Percentiles rank a stretch among this genome's conserved stretches.
Evolutionary conservation across 1,284 basidiomycete species (phyloP).

Genomic region (Taiwanofungus camphoratus): DNA sequence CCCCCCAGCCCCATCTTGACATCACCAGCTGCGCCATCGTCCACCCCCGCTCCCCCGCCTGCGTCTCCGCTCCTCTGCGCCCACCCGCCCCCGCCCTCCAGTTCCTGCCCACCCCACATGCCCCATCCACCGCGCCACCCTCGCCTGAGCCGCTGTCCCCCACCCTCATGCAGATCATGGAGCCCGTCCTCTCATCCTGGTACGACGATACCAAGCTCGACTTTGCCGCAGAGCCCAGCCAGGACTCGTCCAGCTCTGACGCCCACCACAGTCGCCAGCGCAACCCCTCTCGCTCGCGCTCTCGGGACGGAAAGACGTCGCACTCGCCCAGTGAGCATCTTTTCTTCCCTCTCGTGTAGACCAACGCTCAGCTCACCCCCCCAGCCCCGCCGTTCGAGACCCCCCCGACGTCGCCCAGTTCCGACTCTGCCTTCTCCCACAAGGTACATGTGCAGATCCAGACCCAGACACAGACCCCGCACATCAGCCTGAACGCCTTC

Average conservation of each 20-base stretch:
- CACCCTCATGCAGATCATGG: constrained; percentile 23
- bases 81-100: constrained; percentile 5
- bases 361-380: not conserved
- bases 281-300: too few species aligned
- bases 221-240: constrained; percentile 1
- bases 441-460: constrained; percentile 1
- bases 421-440: not conserved
- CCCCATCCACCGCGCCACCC: too few species aligned
- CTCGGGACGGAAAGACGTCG: not conserved
- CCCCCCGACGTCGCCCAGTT: constrained; percentile 16
- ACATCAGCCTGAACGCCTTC: constrained; percentile 8
- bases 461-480: not conserved
- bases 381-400: constrained; percentile 19
- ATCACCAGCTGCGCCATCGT: constrained; percentile 19
- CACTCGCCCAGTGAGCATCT: constrained; percentile 12
- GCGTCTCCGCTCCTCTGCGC: constrained; percentile 6
- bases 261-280: not conserved
- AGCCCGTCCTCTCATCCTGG: constrained; percentile 19
- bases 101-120: not conserved
- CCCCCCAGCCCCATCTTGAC: constrained; percentile 1
- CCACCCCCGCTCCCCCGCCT: constrained; percentile 19
- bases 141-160: constrained; percentile 8
- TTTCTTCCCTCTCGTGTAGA: not conserved
- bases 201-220: constrained; percentile 9
- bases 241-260: constrained; percentile 7